Base-by-base conservation (phyloP, 2,329 filamentous ascomycete genomes). In the Furcasterigmium sp. region DNA sequence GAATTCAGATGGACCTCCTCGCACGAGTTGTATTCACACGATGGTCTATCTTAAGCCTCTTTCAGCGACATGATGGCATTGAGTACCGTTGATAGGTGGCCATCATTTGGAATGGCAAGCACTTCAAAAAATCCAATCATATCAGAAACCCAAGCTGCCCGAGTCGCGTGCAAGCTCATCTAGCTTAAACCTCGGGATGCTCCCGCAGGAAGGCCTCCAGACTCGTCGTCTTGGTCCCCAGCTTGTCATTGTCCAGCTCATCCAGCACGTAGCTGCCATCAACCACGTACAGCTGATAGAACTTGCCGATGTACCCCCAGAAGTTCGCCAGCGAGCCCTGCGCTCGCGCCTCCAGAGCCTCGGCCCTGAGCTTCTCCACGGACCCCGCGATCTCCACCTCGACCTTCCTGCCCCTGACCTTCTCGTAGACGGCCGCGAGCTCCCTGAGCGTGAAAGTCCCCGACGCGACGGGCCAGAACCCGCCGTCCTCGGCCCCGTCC, bases 141-240 rank as follows among this genome's bases (percentile, higher is more conserved):
- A n/a, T n/a, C n/a, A n/a, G n/a, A n/a, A n/a, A n/a, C n/a, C n/a
- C n/a, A n/a, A n/a, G n/a, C n/a, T n/a, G n/a, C n/a, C n/a, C n/a
- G n/a, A n/a, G n/a, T n/a, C n/a, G n/a, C n/a, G n/a, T n/a, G n/a
- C n/a, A n/a, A n/a, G n/a, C n/a, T n/a, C n/a, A n/a, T 26, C 23
- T 26, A 26, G 11, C 23, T 14, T 18, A 35, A 9, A 35, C 15
- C n/a, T 17, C 15, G n/a, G 32, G 32, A 15, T 35, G 17, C 15
- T 35, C 72, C 0, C 68, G 73, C 2, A 70, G 75, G 25, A 61
- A 60, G 34, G 50, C 62, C 1, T 52, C 60, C 3, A 61, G 61
- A 20, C 59, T 75, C 23, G 56, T 47, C 3, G 42, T 32, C 29
- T 25, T 32, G 7, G 44, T 42, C 4, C 30, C 38, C 7, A 47